phyloP scores from a whole-genome alignment of 208 protist genomes.

The Crithidia expoeki region DNA sequence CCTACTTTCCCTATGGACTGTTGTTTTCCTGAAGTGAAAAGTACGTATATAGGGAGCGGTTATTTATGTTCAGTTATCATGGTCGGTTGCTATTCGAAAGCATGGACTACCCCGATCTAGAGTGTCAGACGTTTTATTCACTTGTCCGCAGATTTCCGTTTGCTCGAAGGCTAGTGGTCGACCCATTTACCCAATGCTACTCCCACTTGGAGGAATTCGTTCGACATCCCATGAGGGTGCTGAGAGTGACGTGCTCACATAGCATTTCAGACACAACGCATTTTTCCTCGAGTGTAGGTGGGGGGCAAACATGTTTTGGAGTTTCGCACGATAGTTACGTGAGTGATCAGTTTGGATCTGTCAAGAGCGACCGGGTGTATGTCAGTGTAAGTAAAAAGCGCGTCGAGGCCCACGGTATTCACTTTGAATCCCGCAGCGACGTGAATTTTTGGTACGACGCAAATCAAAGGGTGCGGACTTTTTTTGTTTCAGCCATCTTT shows the following conservation, averaged over 20 bases:
- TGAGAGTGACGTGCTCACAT: conserved; percentile 16
- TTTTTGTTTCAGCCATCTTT: conserved; percentile 26
- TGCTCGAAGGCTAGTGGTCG: conserved; percentile 3
- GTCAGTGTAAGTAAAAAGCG: neutral
- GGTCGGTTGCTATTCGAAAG: neutral
- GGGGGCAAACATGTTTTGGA: conserved; percentile 8
- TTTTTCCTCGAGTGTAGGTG: conserved; percentile 2
- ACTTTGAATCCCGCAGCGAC: conserved; percentile 26
- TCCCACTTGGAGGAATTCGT: conserved; percentile 15
- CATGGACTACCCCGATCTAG: conserved; percentile 21
- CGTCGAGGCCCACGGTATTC: conserved; percentile 10
- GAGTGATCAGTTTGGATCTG: neutral
- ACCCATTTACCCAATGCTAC: conserved; percentile 8
- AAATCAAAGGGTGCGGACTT: neutral
- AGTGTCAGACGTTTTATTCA: conserved; percentile 22
- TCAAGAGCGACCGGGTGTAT: conserved; percentile 1
- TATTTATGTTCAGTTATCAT: neutral
- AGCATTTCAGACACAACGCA: neutral
- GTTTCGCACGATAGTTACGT: neutral
- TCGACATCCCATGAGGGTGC: neutral
- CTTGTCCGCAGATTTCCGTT: conserved; percentile 18
- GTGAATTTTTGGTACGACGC: conserved; percentile 26
- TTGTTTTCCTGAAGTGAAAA: too few species aligned
- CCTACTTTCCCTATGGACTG: too few species aligned
- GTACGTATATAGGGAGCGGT: too few species aligned